Evolutionary conservation across 768 basidiomycete species (phyloP), one percentile per base, ranked within the genome.

Genomic region (Rhizopogon vinicolor): DNA sequence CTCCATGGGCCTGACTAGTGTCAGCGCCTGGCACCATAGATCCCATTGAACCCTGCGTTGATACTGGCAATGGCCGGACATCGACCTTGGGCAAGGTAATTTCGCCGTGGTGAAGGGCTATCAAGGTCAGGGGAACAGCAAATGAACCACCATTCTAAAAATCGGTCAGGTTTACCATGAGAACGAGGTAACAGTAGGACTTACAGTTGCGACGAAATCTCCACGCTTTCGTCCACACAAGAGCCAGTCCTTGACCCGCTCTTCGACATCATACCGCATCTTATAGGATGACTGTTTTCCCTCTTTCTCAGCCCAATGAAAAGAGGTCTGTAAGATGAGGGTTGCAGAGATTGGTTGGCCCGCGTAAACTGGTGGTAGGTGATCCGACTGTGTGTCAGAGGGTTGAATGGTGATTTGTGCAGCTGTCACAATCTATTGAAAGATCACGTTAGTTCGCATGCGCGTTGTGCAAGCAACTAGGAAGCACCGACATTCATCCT

Each of bases 151-250:
- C 83, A 54, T 91, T 83, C 91, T 93, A 41, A 31, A 46, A 58
- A 54, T 44, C 39, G 31, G 19, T 58, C 33, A 13, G 25, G 51
- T 51, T 45, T 56, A 46, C 25, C 12, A 41, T 40, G 54, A 31
- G 40, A 45, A 31, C n/a, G 45, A 37, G 40, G 33, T 41, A 14
- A 33, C 31, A 6, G 40, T 35, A 12, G 22, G 53, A 64, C 84
- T 51, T 63, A 91, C 95, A 72, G 74, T 77, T 3, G 88, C 90
- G 16, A 78, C 52, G 62, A 91, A 95, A 61, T 89, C 88, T 1
- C 93, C 94, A 51, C 88, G 83, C 71, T 94, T 96, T 41, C 80
- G 79, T 8, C 95, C 95, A 57, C 91, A 89, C 8, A 98, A 83
- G 3, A 97, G 76, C 95, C 95, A 98, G 60, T 91, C 89, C 48